Conservation (phyloP, 306 rosid species). For the Citrullus mucosospermus region DNA sequence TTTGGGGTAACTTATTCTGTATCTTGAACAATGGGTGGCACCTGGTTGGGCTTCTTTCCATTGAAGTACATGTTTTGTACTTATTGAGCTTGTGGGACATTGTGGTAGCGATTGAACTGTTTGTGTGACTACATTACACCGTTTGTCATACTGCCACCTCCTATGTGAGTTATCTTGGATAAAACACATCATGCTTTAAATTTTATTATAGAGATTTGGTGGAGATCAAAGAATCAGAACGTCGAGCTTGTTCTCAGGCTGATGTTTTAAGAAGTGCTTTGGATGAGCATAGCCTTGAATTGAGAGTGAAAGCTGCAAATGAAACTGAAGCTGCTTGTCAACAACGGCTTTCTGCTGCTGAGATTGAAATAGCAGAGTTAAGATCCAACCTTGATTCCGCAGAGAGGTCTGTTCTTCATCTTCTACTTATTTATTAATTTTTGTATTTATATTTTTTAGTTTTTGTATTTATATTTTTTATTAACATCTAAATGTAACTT, state of each 20-base stretch:
- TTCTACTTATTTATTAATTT: background rate
- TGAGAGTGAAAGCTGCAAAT: slow-evolving; percentile 89
- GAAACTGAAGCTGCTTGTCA: slow-evolving; percentile 96
- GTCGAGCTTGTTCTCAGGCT: slow-evolving; percentile 60
- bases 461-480: background rate
- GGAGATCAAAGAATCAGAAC: slow-evolving; percentile 78
- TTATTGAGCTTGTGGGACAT: background rate
- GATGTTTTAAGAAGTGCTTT: slow-evolving; percentile 65
- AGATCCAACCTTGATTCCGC: slow-evolving; percentile 56
- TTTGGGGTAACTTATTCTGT: background rate
- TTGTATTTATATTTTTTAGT: background rate
- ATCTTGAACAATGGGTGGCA: background rate
- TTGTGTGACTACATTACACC: background rate
- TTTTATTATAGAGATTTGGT: slow-evolving; percentile 35
- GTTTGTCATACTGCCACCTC: background rate
- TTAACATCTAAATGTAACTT: background rate
- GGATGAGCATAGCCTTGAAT: slow-evolving; percentile 84
- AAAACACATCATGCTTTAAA: slow-evolving; percentile 11
- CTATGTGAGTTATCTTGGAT: background rate
- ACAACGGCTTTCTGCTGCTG: slow-evolving; percentile 72
- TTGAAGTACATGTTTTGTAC: background rate
- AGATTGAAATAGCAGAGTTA: slow-evolving; percentile 68
- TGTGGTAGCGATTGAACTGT: background rate
- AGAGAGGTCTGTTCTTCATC: slow-evolving; percentile 47
- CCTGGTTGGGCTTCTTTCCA: background rate